Evolutionary conservation across 164 flowering plant genomes (phyloP), one percentile per base, ranked within the genome.

Genomic region (Akebia trifoliata): DNA sequence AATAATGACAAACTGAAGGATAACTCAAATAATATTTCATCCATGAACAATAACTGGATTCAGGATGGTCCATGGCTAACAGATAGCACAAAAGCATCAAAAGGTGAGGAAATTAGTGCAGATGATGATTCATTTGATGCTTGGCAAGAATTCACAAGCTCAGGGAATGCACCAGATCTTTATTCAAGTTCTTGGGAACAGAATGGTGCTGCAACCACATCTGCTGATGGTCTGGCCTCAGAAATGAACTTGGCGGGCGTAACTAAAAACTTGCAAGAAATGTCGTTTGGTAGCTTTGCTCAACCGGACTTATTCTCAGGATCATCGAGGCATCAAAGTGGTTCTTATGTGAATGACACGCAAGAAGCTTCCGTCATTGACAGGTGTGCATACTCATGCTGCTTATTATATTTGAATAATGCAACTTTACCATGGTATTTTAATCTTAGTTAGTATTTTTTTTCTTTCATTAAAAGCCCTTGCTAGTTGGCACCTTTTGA

Each of bases 111-210:
- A 36, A 22, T 26, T 26, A 61, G 24, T 31, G 64, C 63, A 57
- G 54, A 51, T 47, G 70, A 66, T 59, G 78, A 74, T 56, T 68
- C 76, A 11, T 64, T 71, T 44, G 79, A 73, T 56, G 55, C 38
- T 42, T 83, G 81, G 85, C 69, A 75, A 64, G 75, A 81, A 54
- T 77, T 83, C 61, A 49, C 76, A 20, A 64, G 76, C 71, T 77
- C 82, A 35, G 60, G 51, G 43, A 61, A 39, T 57, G 51, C 58
- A 14, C 57, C 43, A 44, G 59, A 57, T 60, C 65, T 69, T 45
- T 59, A 66, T 26, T 49, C 37, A 47, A 57, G 49, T 69, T 30
- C 73, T 49, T 34, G 35, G 54, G 57, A 50, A 25, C 60, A 65
- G 61, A 52, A 40, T 60, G 49, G 42, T 50, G 36, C 57, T 37